These are phyloP conservation scores for Phytophthora pini DNA, from an alignment of 352 stramenopile species.

Conservation along the genomic window DNA sequence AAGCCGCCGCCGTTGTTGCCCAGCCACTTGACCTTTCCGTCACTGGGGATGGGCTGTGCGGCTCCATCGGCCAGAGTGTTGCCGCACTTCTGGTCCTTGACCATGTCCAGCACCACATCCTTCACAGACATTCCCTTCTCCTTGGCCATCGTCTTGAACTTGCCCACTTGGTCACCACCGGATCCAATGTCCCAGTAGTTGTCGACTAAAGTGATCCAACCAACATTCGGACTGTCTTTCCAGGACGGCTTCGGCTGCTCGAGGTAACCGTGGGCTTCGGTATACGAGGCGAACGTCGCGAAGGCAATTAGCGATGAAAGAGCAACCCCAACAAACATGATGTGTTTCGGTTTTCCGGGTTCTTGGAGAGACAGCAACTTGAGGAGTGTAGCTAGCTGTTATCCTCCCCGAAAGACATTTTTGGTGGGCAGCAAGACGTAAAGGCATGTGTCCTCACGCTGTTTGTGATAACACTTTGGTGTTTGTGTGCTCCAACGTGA, in stretches of 20 bases:
- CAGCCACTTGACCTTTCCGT: slow-evolving; percentile 34
- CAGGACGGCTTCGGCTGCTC: slow-evolving; percentile 19
- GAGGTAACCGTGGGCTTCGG: slow-evolving; percentile 25
- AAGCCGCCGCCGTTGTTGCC: slow-evolving; percentile 38
- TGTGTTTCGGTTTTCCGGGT: not conserved
- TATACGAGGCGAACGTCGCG: not conserved
- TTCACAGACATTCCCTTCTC: slow-evolving; percentile 31
- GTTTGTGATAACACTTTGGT: too few species aligned
- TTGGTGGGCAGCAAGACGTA: too few species aligned
- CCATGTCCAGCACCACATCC: slow-evolving; percentile 38
- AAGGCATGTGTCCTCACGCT: too few species aligned
- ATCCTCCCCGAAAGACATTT: too few species aligned
- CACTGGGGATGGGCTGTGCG: slow-evolving; percentile 30
- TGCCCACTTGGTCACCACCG: slow-evolving; percentile 23
- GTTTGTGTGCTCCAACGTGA: too few species aligned
- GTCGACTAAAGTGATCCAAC: slow-evolving; percentile 20
- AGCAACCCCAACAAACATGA: slow-evolving; percentile 5
- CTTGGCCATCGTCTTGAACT: slow-evolving; percentile 26
- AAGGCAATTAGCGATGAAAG: slow-evolving; percentile 12
- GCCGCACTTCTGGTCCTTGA: slow-evolving; percentile 29
- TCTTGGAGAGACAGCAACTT: slow-evolving; percentile 2
- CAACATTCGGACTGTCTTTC: slow-evolving; percentile 4
- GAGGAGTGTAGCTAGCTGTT: not conserved
- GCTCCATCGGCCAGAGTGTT: slow-evolving; percentile 27
- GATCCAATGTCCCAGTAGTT: slow-evolving; percentile 38